Evolutionary conservation across 2,329 filamentous ascomycete species (phyloP), one percentile per base, ranked within the genome.

Genomic region (Cladosporium sp.): DNA sequence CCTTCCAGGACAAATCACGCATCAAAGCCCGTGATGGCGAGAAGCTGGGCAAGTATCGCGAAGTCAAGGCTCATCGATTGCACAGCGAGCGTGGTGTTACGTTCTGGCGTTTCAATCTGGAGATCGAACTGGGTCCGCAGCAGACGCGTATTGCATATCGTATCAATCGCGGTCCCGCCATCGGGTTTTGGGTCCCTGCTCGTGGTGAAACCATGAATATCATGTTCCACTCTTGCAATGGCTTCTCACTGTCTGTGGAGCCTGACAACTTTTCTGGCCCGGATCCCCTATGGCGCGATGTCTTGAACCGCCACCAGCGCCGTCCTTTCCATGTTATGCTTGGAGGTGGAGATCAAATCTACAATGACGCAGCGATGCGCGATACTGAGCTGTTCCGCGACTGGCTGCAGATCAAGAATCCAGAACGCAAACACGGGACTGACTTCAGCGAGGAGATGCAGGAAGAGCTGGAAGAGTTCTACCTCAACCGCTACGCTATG

Each of bases 181-280:
- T 91, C 62, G 92, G 90, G 1, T 99, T 99, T 77, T 99, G 95
- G 94, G 92, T 99, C 0, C 95, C 96, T 5, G 90, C 90, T 35
- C 86, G 84, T 59, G 90, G 88, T 18, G 85, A 96, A 76, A 87
- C 91, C 2, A 99, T 99, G 95, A 97, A 98, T 80, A 91, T 97
- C 76, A 97, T 98, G 93, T 99, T 97, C 80, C 87, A 98, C 80
- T 97, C 91, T 76, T 97, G 95, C 81, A 99, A 99, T 76, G 95
- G 96, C 1, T 99, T 99, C 81, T 94, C 92, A 72, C 78, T 90
- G 61, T 90, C 86, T 65, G 91, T 91, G 28, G 89, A 96, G 68
- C 81, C 92, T 0, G 85, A 96, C 74, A 84, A 89, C 55, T 90
- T 97, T 76, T 95, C 90, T 74, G 95, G 95, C 0, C 95, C 96